Conservation (phyloP, 176 grass and related monocot genomes). For the Calamus simplicifolius region DNA sequence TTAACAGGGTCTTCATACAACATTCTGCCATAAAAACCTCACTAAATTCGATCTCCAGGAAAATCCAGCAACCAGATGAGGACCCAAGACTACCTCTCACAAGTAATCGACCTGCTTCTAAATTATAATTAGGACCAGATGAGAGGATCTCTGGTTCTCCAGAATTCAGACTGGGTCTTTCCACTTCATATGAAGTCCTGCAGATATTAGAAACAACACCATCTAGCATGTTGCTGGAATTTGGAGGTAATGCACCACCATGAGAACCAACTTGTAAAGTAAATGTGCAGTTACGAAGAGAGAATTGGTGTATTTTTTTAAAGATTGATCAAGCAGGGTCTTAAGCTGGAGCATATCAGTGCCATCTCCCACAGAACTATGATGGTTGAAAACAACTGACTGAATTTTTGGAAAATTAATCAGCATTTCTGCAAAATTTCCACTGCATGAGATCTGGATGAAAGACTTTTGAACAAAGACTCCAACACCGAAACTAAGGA, state of each 20-base stretch:
- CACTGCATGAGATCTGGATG: conserved; percentile 38
- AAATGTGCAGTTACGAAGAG: conserved; percentile 40
- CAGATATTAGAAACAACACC: no score
- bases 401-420: conserved; percentile 45
- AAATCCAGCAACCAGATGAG: conserved; percentile 29
- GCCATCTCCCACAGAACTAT: conserved; percentile 14
- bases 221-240: no score
- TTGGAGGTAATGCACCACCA: neutral
- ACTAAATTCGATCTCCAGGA: conserved; percentile 43
- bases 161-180: conserved; percentile 1
- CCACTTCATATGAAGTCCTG: no score
- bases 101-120: neutral
- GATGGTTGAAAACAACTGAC: conserved; percentile 40
- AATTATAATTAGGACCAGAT: neutral
- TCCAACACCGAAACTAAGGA: conserved; percentile 41
- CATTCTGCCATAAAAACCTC: conserved; percentile 52
- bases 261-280: conserved; percentile 27
- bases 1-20: conserved; percentile 35
- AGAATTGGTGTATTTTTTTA: conserved; percentile 33
- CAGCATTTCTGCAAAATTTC: conserved; percentile 31
- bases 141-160: conserved; percentile 18
- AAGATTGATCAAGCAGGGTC: conserved; percentile 6
- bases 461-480: conserved; percentile 45
- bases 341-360: conserved; percentile 20
- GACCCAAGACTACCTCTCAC: conserved; percentile 9